Evolutionary conservation across 73 alveolate genomes (phyloP), one percentile per base, ranked within the genome.

Genomic region (Symbiodinium natans): DNA sequence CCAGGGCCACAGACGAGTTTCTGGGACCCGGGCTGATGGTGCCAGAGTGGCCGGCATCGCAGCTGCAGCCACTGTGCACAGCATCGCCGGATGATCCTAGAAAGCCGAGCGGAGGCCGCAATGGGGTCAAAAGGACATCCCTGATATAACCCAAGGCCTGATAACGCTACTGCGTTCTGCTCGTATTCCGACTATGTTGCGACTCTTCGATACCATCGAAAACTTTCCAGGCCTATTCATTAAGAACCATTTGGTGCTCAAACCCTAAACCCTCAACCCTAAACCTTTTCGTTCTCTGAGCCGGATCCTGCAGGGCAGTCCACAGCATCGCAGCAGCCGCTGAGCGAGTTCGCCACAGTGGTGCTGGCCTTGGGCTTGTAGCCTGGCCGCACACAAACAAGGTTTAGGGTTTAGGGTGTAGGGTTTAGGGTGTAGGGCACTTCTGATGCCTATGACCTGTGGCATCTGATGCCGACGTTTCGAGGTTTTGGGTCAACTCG

Each of bases 1-100:
- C n/a, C n/a, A n/a, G n/a, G n/a, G n/a, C n/a, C n/a, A n/a, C n/a
- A n/a, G n/a, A n/a, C n/a, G n/a, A n/a, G n/a, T n/a, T n/a, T n/a
- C n/a, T n/a, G 94, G 25, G 41, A 13, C 74, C 86, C 95, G 36
- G 86, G 56, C 95, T 89, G 95, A 89, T 89, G 86, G 42, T 89
- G 95, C 95, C 95, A 29, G 71, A 40, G n/a, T 41, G 80, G 88
- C 97, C 97, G 23, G 97, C 97, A 25, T 39, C 31, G 82, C 97
- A 90, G 80, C 40, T 19, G 89, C 97, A 90, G 75, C 97, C 97
- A 31, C 89, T 73, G 82, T 84, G 89, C 59, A 90, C 77, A 56
- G 77, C 83, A 84, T 71, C 33, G 38, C 80, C 80, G 80, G 80
- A 23, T 31, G 80, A 63, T 63, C 80, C 80, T 63, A 25, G 38